Percentiles rank a stretch among this genome's conserved stretches.
Conservation (phyloP, 352 stramenopile genomes). For the Pythium aristosporum region DNA sequence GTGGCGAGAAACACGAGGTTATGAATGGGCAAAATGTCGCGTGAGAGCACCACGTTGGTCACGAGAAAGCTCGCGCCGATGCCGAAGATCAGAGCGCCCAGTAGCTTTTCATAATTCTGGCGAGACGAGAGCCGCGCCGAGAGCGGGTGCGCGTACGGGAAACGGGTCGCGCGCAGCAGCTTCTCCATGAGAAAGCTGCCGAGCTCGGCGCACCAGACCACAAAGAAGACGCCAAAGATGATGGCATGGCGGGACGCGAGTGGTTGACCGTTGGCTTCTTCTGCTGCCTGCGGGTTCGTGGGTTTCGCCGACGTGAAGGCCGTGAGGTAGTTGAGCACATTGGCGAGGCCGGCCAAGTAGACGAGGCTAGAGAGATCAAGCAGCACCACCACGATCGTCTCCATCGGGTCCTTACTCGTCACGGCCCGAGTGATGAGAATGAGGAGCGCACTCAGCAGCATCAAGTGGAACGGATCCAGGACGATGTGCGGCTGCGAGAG, state of each 20-base stretch:
- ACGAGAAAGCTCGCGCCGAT: conserved; percentile 39
- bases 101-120: conserved; percentile 60
- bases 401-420: conserved; percentile 61
- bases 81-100: conserved; percentile 43
- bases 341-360: conserved; percentile 44
- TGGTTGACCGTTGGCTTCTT: neutral
- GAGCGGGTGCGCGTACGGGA: conserved; percentile 57
- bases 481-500: conserved; percentile 17
- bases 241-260: conserved; percentile 14
- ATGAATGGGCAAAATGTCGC: conserved; percentile 16
- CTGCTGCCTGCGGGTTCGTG: no score
- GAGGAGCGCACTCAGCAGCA: conserved; percentile 40
- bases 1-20: conserved; percentile 31
- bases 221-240: conserved; percentile 51
- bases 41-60: conserved; percentile 33
- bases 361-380: conserved; percentile 52
- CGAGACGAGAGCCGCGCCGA: conserved; percentile 47
- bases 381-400: conserved; percentile 55
- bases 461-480: conserved; percentile 56
- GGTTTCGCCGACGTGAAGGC: conserved; percentile 29
- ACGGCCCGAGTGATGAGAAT: conserved; percentile 48
- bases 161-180: conserved; percentile 45
- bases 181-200: conserved; percentile 49
- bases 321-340: conserved; percentile 51
- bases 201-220: conserved; percentile 58